A percentile compares a stretch with the other conserved stretches of the same genome.
phyloP scores from a whole-genome alignment of 2,329 filamentous ascomycete genomes.

The Fusarium tricinctum region DNA sequence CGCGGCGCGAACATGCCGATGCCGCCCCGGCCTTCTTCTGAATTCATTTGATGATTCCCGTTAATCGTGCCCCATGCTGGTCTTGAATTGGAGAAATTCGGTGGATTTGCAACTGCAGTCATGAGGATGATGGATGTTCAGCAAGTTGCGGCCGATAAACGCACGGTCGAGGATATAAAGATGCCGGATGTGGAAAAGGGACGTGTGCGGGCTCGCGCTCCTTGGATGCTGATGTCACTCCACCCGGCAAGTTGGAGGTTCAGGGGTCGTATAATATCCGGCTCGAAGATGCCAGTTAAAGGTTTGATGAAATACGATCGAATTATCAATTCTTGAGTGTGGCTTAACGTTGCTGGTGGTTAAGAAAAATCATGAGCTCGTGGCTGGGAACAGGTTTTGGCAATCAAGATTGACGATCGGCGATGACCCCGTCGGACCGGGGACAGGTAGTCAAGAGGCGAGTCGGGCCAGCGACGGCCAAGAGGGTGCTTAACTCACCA shows the following conservation, averaged over 20 bases:
- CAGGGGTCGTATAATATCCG: conserved; percentile 14
- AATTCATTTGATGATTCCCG: conserved; percentile 77
- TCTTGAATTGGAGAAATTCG: conserved; percentile 73
- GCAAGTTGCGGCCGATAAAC: conserved; percentile 39
- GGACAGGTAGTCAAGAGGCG: conserved; percentile 26
- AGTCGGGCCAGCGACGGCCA: conserved; percentile 38
- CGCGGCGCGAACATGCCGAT: conserved; percentile 84
- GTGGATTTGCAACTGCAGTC: conserved; percentile 77
- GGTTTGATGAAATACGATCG: conserved; percentile 24
- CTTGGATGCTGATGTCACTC: conserved; percentile 42
- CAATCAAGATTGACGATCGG: conserved; percentile 38
- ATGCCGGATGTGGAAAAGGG: conserved; percentile 38
- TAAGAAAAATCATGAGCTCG: conserved; percentile 44
- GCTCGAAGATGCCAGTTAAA: conserved; percentile 8
- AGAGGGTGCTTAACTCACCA: conserved; percentile 46
- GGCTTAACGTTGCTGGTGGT: conserved; percentile 34
- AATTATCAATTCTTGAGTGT: conserved; percentile 24
- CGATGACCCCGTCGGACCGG: conserved; percentile 29
- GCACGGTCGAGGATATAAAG: conserved; percentile 37
- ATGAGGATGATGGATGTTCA: conserved; percentile 61
- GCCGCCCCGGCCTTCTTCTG: conserved; percentile 81
- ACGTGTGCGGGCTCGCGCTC: conserved; percentile 44
- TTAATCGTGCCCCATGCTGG: conserved; percentile 74
- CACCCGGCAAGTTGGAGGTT: conserved; percentile 27
- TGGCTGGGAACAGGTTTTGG: conserved; percentile 43